phyloP scores from a whole-genome alignment of 306 rosid genomes.

The Delonix regia region DNA sequence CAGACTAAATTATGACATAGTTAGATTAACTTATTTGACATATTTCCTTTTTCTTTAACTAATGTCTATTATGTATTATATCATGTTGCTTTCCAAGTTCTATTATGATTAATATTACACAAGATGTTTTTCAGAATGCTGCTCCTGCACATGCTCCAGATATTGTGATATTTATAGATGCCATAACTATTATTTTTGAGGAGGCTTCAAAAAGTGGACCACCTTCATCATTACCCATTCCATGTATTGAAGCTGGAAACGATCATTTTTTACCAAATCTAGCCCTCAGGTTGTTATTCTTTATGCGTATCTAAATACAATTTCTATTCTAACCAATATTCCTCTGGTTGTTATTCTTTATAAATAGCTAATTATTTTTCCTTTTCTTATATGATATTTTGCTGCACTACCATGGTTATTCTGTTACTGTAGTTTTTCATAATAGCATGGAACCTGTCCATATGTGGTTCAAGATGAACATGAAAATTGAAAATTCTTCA shows the following conservation, averaged over 20 bases:
- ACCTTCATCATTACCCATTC: constrained; percentile 75
- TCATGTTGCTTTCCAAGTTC: constrained; percentile 12
- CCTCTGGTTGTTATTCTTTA: constrained; percentile 64
- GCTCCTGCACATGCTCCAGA: constrained; percentile 83
- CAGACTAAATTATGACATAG: neutral
- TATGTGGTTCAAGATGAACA: neutral
- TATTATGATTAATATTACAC: constrained; percentile 30
- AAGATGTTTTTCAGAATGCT: constrained; percentile 70
- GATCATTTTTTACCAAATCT: constrained; percentile 86
- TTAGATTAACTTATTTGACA: constrained; percentile 29
- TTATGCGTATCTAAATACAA: constrained; percentile 22
- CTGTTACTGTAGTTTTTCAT: neutral
- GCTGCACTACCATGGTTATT: neutral
- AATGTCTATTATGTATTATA: neutral
- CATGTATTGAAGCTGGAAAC: constrained; percentile 87
- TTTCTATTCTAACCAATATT: constrained; percentile 4
- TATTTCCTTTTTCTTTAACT: neutral
- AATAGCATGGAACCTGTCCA: neutral
- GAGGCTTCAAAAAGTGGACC: constrained; percentile 83
- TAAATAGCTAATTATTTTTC: constrained; percentile 9
- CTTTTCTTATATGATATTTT: neutral
- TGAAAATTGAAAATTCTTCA: neutral
- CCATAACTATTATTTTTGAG: constrained; percentile 87
- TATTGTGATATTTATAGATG: constrained; percentile 83
- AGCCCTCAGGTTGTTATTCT: constrained; percentile 74